These are phyloP conservation scores for Phoma sp. DNA, from an alignment of 2,329 filamentous ascomycete genomes.

Conservation along the genomic window DNA sequence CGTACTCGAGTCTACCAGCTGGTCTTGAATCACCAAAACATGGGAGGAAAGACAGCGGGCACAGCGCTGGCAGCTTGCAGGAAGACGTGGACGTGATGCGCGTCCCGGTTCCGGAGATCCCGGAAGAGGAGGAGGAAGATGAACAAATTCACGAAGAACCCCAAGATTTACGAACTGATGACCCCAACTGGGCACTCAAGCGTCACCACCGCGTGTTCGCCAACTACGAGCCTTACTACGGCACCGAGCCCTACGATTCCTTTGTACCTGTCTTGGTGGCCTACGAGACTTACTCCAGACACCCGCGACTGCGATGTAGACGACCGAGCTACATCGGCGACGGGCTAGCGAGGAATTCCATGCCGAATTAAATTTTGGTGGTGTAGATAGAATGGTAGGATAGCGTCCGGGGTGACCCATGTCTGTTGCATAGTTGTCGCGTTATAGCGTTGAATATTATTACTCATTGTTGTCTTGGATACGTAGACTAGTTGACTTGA, in stretches of 20 bases:
- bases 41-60: slow-evolving; percentile 31
- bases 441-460: slow-evolving; percentile 20
- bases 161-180: slow-evolving; percentile 20
- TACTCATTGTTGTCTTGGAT: slow-evolving; percentile 19
- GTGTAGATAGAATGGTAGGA: slow-evolving; percentile 9
- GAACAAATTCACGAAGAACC: slow-evolving; percentile 9
- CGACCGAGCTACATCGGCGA: slow-evolving; percentile 33
- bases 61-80: slow-evolving; percentile 21
- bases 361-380: slow-evolving; percentile 16
- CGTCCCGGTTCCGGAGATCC: slow-evolving; percentile 7
- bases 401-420: slow-evolving; percentile 15
- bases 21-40: slow-evolving; percentile 27
- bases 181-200: slow-evolving; percentile 39
- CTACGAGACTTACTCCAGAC: slow-evolving; percentile 25
- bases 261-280: slow-evolving; percentile 31
- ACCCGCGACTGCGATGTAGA: slow-evolving; percentile 26
- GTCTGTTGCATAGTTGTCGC: slow-evolving; percentile 17
- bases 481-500: slow-evolving; percentile 14
- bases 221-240: slow-evolving; percentile 27
- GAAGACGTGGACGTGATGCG: slow-evolving; percentile 1
- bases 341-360: slow-evolving; percentile 24
- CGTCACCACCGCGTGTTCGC: slow-evolving; percentile 20
- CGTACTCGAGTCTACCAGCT: slow-evolving; percentile 21
- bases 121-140: slow-evolving; percentile 28
- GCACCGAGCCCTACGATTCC: slow-evolving; percentile 34